Base-by-base conservation (phyloP, 2,329 filamentous ascomycete genomes). In the Emmonsiellopsis sp. region DNA sequence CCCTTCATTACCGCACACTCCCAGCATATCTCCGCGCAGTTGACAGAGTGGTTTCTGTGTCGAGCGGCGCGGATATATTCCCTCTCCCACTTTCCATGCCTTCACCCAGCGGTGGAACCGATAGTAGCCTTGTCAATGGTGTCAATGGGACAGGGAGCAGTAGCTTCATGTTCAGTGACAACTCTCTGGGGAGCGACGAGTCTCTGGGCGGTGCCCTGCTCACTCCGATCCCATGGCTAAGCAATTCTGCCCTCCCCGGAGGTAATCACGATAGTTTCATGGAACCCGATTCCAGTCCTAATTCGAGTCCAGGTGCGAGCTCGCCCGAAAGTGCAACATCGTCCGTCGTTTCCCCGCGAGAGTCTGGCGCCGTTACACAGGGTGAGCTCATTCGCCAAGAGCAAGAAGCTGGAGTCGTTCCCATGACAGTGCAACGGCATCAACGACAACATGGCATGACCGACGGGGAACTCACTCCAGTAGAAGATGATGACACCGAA, bases 161-260 rank as follows among this genome's bases (percentile, higher is more conserved):
- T 68, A 60, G 70, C 60, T 61, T 70, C 20, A 58, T 67, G 41
- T 63, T 70, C 11, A 61, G 63, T 16, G 65, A 70, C 34, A 63
- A 65, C 51, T 7, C 38, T 49, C 74, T 92, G 6, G 91, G 89
- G 1, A 89, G 87, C 48, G 92, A 97, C 62, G 92, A 96, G 67
- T 86, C 86, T 10, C 75, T 97, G 1, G 92, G 92, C 20, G 93
- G 93, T 6, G 93, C 93, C 0, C 76, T 96, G 15, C 76, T 98
- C 49, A 97, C 92, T 1, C 93, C 92, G 0, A 97, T 98, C 54
- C 88, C 91, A 0, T 98, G 93, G 93, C 74, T 97, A 50, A 77
- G 65, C 54, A 67, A 70, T 61, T 38, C 45, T n/a, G 37, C 34
- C 20, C 34, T 34, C 7, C 38, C 43, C 7, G 53, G 57, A 7